phyloP scores from a whole-genome alignment of 352 stramenopile species.

The Pythium sp. region DNA sequence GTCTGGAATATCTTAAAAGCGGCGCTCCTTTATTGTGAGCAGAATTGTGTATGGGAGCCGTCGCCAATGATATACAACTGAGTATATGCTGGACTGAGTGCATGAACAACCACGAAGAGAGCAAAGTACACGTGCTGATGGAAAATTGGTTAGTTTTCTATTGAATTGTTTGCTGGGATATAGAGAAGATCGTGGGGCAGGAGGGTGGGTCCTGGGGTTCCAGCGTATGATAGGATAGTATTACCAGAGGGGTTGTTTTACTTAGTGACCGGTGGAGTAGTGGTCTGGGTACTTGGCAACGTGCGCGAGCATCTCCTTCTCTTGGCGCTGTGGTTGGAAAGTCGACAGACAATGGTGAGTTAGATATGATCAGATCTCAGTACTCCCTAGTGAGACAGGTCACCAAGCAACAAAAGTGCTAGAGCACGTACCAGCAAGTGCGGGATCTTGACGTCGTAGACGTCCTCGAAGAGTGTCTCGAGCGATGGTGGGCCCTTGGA shows the following conservation, averaged over 20 bases:
- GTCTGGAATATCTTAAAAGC: too few relatives aligned
- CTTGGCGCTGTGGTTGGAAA: constrained; percentile 80
- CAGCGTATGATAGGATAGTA: neutral
- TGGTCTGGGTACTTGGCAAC: constrained; percentile 92
- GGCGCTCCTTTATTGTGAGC: too few relatives aligned
- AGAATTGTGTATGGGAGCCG: too few relatives aligned
- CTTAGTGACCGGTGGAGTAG: constrained; percentile 64
- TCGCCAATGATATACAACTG: too few relatives aligned
- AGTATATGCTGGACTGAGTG: neutral
- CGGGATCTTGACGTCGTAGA: constrained; percentile 94
- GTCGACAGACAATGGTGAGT: neutral
- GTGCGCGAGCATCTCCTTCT: constrained; percentile 89
- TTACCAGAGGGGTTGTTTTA: neutral
- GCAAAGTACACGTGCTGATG: neutral
- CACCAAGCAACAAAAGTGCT: neutral
- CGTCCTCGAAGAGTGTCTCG: constrained; percentile 95
- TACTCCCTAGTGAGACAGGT: too few relatives aligned
- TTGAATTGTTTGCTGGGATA: constrained; percentile 3
- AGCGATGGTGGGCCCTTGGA: constrained; percentile 84
- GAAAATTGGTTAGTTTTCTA: constrained; percentile 6
- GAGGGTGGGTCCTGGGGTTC: neutral
- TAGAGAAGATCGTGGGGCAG: too few relatives aligned
- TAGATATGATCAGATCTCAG: neutral
- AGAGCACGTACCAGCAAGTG: constrained; percentile 82
- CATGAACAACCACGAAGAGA: neutral